Conservation (phyloP, 2,329 filamentous ascomycete genomes). For the Raffaelea ambrosiae region DNA sequence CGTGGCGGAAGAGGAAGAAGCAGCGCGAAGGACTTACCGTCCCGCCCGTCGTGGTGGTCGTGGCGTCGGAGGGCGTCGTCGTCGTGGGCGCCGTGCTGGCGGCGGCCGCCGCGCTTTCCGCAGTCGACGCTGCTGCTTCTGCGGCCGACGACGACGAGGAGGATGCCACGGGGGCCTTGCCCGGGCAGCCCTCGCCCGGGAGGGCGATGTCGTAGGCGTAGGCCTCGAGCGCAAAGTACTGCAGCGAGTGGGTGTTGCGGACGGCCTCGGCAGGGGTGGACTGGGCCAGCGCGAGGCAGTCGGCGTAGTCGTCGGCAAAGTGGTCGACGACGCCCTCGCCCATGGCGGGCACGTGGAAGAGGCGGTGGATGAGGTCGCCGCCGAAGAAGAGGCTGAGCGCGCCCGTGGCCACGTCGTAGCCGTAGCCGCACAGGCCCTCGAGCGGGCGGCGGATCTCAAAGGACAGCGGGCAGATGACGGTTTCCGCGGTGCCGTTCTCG, state of each 20-base stretch:
- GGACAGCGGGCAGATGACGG: slow-evolving; percentile 59
- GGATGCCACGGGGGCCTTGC: too few species aligned
- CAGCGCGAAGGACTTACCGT: too few species aligned
- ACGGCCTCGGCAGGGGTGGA: slow-evolving; percentile 36
- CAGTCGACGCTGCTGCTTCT: too few species aligned
- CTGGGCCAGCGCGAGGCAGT: slow-evolving; percentile 42
- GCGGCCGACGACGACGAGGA: too few species aligned
- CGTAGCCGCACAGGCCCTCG: slow-evolving; percentile 49
- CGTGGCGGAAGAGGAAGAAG: too few species aligned
- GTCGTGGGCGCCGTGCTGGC: too few species aligned
- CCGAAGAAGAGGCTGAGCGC: slow-evolving; percentile 56
- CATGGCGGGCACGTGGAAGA: slow-evolving; percentile 54
- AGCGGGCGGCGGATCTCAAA: slow-evolving; percentile 50
- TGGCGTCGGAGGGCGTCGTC: too few species aligned
- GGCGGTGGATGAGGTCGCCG: slow-evolving; percentile 57
- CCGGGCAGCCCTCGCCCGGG: slow-evolving; percentile 49
- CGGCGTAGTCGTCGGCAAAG: slow-evolving; percentile 50
- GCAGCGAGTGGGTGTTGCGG: slow-evolving; percentile 53
- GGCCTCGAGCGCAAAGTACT: slow-evolving; percentile 61
- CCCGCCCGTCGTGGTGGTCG: too few species aligned
- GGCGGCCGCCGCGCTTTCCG: too few species aligned
- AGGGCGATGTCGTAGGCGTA: slow-evolving; percentile 58
- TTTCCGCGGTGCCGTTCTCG: slow-evolving; percentile 54
- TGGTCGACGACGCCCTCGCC: slow-evolving; percentile 54
- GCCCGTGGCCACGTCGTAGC: slow-evolving; percentile 51